Percentiles rank a stretch among this genome's conserved stretches.
These are phyloP conservation scores for Hibiscus syriacus DNA, from an alignment of 345 rosid genomes.

Conservation along the genomic window DNA sequence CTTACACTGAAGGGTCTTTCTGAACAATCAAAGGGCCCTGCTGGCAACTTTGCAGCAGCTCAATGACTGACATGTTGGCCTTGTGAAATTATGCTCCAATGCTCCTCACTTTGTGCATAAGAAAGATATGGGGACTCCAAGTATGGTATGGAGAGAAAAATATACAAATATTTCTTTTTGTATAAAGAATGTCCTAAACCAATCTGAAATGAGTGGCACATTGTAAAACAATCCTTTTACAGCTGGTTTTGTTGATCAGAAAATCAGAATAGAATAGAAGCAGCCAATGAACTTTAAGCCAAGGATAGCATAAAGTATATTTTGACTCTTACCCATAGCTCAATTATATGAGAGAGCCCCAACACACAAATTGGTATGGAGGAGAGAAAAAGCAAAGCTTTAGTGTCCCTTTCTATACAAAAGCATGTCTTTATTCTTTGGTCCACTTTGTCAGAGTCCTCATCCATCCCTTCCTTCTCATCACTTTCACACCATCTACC, in stretches of 20 bases:
- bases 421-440: constrained; percentile 29
- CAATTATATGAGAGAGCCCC: constrained; percentile 27
- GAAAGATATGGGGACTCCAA: constrained; percentile 24
- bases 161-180: neutral
- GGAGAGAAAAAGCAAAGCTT: constrained; percentile 17
- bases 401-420: constrained; percentile 20
- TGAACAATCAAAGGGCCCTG: constrained; percentile 4
- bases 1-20: neutral
- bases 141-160: constrained; percentile 3
- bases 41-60: neutral
- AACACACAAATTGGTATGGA: constrained; percentile 23
- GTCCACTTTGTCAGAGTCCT: constrained; percentile 71
- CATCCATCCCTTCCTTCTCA: constrained; percentile 82
- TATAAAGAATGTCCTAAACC: neutral
- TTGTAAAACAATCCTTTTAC: constrained; percentile 12
- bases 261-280: constrained; percentile 11
- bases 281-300: constrained; percentile 25
- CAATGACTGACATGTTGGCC: constrained; percentile 1
- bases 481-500: constrained; percentile 63
- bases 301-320: constrained; percentile 30
- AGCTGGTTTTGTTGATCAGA: constrained; percentile 16
- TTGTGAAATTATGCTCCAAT: constrained; percentile 17
- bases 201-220: constrained; percentile 12
- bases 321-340: constrained; percentile 34
- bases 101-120: constrained; percentile 35